Evolutionary conservation across 2,329 filamentous ascomycete genomes (phyloP).

Genomic region (Colletotrichum limetticola): DNA sequence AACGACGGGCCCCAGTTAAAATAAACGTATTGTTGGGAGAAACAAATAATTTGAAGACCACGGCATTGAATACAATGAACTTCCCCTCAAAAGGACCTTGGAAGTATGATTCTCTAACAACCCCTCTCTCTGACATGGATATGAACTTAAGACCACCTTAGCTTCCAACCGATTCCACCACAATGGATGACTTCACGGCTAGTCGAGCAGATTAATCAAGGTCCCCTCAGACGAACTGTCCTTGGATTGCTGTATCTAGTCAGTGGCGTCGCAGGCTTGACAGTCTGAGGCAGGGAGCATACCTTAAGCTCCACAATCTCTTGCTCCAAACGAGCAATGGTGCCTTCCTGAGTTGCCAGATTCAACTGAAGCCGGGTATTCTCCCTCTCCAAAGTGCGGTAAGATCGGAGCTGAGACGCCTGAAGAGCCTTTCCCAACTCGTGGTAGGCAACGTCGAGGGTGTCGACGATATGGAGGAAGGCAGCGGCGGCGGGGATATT

Average conservation of each 20-base stretch:
- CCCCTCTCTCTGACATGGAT: too few species aligned
- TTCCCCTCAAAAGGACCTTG: too few species aligned
- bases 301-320: neutral
- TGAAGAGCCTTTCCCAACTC: neutral
- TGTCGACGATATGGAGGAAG: neutral
- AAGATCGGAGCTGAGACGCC: neutral
- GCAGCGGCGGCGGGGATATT: neutral
- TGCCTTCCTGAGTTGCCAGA: neutral
- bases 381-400: neutral
- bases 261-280: neutral
- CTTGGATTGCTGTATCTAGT: neutral
- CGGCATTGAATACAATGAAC: too few species aligned
- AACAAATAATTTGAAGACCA: too few species aligned
- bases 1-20: too few species aligned
- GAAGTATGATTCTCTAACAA: too few species aligned
- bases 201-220: neutral
- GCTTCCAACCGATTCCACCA: neutral
- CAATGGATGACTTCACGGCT: neutral
- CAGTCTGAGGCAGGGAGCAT: too few species aligned
- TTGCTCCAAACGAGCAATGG: neutral
- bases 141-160: too few species aligned
- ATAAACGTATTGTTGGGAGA: too few species aligned
- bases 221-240: neutral
- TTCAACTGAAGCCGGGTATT: neutral
- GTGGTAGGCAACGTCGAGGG: neutral